Conservation (phyloP, 2,329 filamentous ascomycete species). For the Xylariaceae sp. region DNA sequence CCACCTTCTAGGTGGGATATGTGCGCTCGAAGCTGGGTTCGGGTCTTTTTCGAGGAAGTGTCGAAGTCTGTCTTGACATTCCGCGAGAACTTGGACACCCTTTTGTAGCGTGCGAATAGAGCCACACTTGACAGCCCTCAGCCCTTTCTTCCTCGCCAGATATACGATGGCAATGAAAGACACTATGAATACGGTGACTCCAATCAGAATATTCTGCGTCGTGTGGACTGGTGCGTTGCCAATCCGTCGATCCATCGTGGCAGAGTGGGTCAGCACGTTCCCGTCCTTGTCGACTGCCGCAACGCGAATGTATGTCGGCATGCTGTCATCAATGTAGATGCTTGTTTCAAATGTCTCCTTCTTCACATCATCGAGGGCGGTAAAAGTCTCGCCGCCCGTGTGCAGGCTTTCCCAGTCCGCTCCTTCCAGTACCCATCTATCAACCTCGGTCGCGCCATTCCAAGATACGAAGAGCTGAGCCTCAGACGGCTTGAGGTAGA, state of each 20-base stretch:
- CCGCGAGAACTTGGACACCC: too few species aligned
- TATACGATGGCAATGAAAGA: neutral
- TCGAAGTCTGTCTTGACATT: too few species aligned
- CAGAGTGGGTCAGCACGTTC: constrained; percentile 9
- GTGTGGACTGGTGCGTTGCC: constrained; percentile 7
- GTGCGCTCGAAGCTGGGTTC: too few species aligned
- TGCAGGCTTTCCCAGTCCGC: constrained; percentile 12
- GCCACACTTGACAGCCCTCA: too few species aligned
- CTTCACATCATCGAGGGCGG: constrained; percentile 2
- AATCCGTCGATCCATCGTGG: constrained; percentile 7
- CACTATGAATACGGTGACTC: neutral
- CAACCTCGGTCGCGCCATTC: constrained; percentile 43
- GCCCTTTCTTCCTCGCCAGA: too few species aligned
- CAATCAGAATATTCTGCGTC: constrained; percentile 3
- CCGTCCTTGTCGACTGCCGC: constrained; percentile 12
- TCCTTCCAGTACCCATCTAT: constrained; percentile 18
- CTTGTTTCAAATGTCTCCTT: constrained; percentile 15
- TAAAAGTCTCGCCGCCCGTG: neutral
- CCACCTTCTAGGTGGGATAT: too few species aligned
- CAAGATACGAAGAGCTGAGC: constrained; percentile 37
- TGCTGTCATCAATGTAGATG: constrained; percentile 6
- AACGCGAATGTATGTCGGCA: constrained; percentile 18
- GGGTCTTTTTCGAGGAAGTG: too few species aligned
- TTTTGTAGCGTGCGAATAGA: too few species aligned
- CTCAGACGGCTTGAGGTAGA: constrained; percentile 12